These are phyloP conservation scores for Apophysomyces variabilis DNA, from an alignment of 371 early-diverging fungal species.

Conservation along the genomic window DNA sequence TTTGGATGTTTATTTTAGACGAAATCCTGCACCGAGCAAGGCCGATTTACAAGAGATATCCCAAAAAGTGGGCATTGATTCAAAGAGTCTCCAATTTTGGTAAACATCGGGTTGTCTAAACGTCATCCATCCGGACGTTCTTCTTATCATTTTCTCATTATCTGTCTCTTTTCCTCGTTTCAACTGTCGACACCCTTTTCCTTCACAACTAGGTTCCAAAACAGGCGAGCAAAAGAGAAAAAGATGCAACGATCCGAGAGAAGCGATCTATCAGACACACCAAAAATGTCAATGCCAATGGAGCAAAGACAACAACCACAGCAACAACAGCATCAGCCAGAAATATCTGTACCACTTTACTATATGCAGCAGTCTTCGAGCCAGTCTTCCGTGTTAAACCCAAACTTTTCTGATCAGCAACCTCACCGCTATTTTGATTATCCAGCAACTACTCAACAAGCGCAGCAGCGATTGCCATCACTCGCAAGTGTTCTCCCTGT, in stretches of 20 bases:
- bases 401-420: background rate
- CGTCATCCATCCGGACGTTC: background rate
- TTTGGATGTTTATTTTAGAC: slow-evolving; percentile 15
- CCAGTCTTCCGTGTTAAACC: background rate
- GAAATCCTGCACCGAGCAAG: slow-evolving; percentile 29
- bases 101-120: slow-evolving; percentile 8
- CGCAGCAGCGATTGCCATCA: slow-evolving; percentile 17
- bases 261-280: background rate
- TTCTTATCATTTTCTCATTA: background rate
- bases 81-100: slow-evolving; percentile 40
- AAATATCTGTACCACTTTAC: background rate
- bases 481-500: slow-evolving; percentile 11
- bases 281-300: background rate
- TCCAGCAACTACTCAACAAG: background rate
- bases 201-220: slow-evolving; percentile 33
- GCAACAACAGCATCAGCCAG: slow-evolving; percentile 8
- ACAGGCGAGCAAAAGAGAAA: slow-evolving; percentile 34
- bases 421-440: background rate
- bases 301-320: slow-evolving; percentile 1
- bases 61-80: slow-evolving; percentile 20
- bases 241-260: slow-evolving; percentile 7
- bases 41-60: slow-evolving; percentile 27
- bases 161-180: background rate
- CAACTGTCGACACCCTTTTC: background rate
- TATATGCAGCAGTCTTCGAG: background rate